Evolutionary conservation across 2,329 filamentous ascomycete species (phyloP), one percentile per base, ranked within the genome.

Genomic region (Cryphonectria radicalis): DNA sequence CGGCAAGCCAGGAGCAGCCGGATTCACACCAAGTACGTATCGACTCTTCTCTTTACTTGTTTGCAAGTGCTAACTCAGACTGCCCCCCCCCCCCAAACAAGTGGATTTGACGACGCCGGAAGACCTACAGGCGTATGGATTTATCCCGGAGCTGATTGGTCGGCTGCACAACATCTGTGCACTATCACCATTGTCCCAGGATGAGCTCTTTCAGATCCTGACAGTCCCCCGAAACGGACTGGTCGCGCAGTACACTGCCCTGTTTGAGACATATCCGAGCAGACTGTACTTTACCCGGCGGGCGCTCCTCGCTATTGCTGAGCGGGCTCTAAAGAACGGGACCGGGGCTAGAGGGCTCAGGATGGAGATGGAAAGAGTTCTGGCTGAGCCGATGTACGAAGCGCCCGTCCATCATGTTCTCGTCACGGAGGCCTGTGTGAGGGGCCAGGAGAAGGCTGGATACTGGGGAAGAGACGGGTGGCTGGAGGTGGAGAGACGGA

Each of bases 121-220:
- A 14, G 92, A 97, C 76, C 84, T 97, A 1, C 93, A 97, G 80
- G 88, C 87, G 60, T 98, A 94, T 77, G 95, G 95, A 19, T 93
- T 98, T 78, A 98, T 98, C 68, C 95, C 95, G 0, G 95, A 98
- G 81, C 86, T 98, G n/a, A 92, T 98, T 68, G 96, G 96, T n/a
- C 92, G 96, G 25, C 90, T 99, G 64, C 95, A 97, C 67, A 93
- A 97, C 71, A 92, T 94, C 65, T 94, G 94, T 73, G 93, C 96
- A 0, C 88, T 99, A 0, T 91, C 93, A 19, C 91, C 94, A 0
- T 86, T 99, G 0, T 89, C 88, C 1, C 83, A 86, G 19, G 78
- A 85, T 35, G 88, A 91, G 72, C 89, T 99, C 17, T 90, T 95
- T 67, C 91, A 95, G 67, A 96, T 99, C 73, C 86, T 99, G 55